Evolutionary conservation across 805 yeast genomes (phyloP).

Genomic region (Monosporozyma siamensis): DNA sequence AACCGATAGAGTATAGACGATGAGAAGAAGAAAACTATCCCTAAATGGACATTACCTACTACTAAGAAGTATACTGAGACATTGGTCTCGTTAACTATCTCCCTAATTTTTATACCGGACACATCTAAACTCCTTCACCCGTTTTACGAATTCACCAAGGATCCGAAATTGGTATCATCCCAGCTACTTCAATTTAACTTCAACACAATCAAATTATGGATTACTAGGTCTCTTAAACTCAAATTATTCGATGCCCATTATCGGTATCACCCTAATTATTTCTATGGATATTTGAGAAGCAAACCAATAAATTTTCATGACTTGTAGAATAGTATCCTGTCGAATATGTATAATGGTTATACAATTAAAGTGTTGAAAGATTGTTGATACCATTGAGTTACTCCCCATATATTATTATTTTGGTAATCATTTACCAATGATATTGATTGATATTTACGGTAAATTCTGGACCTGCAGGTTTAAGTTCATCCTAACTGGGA

Average conservation of each 20-base stretch:
- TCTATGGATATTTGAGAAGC: too few species aligned
- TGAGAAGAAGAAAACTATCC: background rate
- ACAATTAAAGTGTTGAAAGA: too few species aligned
- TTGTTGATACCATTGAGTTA: too few species aligned
- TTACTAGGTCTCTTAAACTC: background rate
- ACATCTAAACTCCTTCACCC: slow-evolving; percentile 2
- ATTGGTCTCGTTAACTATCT: slow-evolving; percentile 6
- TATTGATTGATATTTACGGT: too few species aligned
- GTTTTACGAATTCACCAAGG: background rate
- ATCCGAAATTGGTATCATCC: background rate
- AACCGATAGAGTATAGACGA: slow-evolving; percentile 3
- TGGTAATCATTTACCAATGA: too few species aligned
- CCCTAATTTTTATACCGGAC: slow-evolving; percentile 4
- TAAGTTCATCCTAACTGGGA: too few species aligned
- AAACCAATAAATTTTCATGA: too few species aligned
- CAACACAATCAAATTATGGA: background rate
- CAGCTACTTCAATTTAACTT: background rate
- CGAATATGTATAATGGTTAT: too few species aligned
- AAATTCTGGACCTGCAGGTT: too few species aligned
- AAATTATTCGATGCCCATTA: background rate
- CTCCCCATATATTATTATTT: too few species aligned
- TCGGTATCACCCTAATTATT: too few species aligned
- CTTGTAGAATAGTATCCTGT: too few species aligned
- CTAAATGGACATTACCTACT: slow-evolving; percentile 2
- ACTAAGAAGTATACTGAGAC: slow-evolving; percentile 1